These are phyloP conservation scores for Pelargonium hybrid DNA, from an alignment of 441 rosid genomes.

Conservation along the genomic window DNA sequence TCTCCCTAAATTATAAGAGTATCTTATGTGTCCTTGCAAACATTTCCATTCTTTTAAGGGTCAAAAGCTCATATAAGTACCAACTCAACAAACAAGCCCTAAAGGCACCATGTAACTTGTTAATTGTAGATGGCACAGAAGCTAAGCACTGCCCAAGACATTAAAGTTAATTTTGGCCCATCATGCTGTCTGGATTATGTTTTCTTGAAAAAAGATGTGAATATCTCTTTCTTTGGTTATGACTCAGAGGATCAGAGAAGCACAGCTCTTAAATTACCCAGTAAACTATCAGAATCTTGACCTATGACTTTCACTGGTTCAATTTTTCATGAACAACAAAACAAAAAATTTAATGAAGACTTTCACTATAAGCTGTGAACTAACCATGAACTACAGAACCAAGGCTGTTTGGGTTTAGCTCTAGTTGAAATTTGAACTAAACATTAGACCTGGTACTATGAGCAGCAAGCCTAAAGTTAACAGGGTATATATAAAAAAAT, in stretches of 20 bases:
- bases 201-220: no score
- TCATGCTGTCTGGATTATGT: neutral
- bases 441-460: neutral
- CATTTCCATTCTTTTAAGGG: no score
- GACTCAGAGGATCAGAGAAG: neutral
- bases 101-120: no score
- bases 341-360: no score
- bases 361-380: neutral
- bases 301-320: neutral
- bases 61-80: no score
- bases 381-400: neutral
- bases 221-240: neutral
- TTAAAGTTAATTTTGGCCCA: constrained; percentile 3
- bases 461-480: no score
- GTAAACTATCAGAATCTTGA: neutral
- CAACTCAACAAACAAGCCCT: no score
- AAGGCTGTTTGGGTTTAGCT: neutral
- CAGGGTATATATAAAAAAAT: no score
- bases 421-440: neutral
- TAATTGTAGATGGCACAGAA: neutral
- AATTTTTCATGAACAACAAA: neutral
- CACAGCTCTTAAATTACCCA: neutral
- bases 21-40: no score
- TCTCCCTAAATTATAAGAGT: no score
- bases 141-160: neutral